A percentile compares a stretch with the other conserved stretches of the same genome.
Evolutionary conservation across 345 rosid genomes (phyloP).

Genomic region (Microthlaspi erraticum): DNA sequence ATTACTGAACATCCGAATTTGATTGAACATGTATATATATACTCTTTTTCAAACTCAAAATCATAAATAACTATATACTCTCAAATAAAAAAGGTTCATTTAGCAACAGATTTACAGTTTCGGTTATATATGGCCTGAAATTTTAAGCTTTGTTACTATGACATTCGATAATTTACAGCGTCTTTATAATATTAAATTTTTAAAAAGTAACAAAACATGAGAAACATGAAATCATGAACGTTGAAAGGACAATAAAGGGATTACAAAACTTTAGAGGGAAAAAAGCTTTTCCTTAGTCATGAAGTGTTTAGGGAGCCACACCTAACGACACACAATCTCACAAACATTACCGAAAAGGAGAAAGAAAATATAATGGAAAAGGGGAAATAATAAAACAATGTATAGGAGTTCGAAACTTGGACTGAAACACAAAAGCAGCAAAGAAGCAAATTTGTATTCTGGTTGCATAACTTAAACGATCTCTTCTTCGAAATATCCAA

Average conservation of each 20-base stretch:
- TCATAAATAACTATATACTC: background rate
- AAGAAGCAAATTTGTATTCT: background rate
- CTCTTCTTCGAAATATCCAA: constrained; percentile 15
- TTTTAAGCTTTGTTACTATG: background rate
- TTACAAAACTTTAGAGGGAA: constrained; percentile 9
- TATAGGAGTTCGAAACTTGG: constrained; percentile 6
- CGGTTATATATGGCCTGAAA: background rate
- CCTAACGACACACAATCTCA: constrained; percentile 35
- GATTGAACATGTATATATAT: background rate
- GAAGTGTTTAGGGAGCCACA: constrained; percentile 42
- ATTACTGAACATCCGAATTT: background rate
- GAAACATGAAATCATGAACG: constrained; percentile 17
- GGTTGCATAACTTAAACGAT: constrained; percentile 10
- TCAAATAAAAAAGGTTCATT: background rate
- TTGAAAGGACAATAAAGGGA: constrained; percentile 32
- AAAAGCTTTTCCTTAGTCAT: constrained; percentile 42
- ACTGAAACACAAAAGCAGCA: constrained; percentile 27
- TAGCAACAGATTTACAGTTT: background rate
- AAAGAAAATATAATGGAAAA: constrained; percentile 31
- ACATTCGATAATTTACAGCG: background rate
- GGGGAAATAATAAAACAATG: background rate
- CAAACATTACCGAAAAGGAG: constrained; percentile 34
- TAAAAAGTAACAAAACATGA: constrained; percentile 9
- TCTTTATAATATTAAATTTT: background rate
- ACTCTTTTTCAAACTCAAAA: background rate